Evolutionary conservation across 1,284 basidiomycete genomes (phyloP), one percentile per base, ranked within the genome.

Genomic region (Tilletia walkeri): DNA sequence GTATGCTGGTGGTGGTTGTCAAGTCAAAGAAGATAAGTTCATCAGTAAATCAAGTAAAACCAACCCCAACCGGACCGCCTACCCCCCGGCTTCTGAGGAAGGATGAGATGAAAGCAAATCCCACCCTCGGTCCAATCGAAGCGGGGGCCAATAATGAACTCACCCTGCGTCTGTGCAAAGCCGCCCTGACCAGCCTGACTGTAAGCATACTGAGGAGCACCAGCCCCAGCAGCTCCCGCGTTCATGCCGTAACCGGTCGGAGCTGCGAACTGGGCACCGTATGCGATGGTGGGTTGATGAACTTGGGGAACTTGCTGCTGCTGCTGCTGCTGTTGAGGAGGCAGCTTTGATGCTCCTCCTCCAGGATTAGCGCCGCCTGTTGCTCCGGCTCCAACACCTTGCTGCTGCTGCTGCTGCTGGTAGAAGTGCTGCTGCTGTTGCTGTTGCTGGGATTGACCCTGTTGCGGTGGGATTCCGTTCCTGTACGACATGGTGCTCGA

Each of bases 121-220:
- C 24, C 24, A 30, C 24, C 24, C 24, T 30, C 24, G 24, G 24
- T 30, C 24, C 24, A 30, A 30, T 30, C 24, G 24, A 30, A 30
- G 24, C 24, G 24, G 24, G 24, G 24, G 24, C 24, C 24, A 45
- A 45, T 7, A 14, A 9, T 45, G 41, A 7, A 73, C 79, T 30
- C 65, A 80, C 79, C 79, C 73, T 81, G 79, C 72, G 75, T 77
- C 54, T 75, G 77, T 41, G 79, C 77, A 67, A 78, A 81, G 34
- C 79, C 79, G 47, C 79, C 79, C 66, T 81, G 79, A 63, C 74
- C 77, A 48, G 78, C 76, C 20, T 74, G 70, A 65, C 68, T 74
- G 72, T 68, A 81, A 16, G 76, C 73, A 72, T 80, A 79, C 30
- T 68, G 45, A n/a, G 66, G 65, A 36, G 59, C 54, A 69, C 18